A percentile compares a stretch with the other conserved stretches of the same genome.
Conservation (phyloP, 2,329 filamentous ascomycete genomes). For the Paecilomyces niveus region DNA sequence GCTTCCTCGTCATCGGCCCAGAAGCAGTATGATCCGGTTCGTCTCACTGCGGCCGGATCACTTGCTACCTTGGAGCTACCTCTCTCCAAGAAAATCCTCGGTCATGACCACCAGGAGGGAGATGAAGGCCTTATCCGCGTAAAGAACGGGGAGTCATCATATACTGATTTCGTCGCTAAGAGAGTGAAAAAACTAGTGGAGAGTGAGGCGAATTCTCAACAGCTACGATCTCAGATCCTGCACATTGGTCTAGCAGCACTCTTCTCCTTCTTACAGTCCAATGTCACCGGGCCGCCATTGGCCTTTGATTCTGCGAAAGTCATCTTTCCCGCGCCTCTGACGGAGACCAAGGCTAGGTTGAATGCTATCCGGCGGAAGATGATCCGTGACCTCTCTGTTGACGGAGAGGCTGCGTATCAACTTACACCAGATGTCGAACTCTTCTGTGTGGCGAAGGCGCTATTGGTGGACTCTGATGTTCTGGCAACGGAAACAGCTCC, state of each 20-base stretch:
- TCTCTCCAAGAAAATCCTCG: constrained; percentile 32
- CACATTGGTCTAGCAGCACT: constrained; percentile 62
- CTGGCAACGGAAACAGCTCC: constrained; percentile 33
- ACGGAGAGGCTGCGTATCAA: constrained; percentile 80
- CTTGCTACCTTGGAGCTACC: constrained; percentile 26
- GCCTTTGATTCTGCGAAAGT: constrained; percentile 46
- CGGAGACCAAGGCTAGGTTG: constrained; percentile 33
- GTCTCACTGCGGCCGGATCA: constrained; percentile 25
- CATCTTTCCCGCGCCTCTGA: constrained; percentile 40
- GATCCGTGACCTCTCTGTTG: constrained; percentile 63
- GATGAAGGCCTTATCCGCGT: constrained; percentile 22
- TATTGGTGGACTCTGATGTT: constrained; percentile 45
- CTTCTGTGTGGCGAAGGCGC: constrained; percentile 65
- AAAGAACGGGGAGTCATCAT: constrained; percentile 25
- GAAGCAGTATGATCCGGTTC: constrained; percentile 27
- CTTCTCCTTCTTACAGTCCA: constrained; percentile 75
- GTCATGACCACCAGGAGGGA: constrained; percentile 21
- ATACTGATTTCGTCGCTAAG: constrained; percentile 29
- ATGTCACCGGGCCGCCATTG: constrained; percentile 81
- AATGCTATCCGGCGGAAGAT: constrained; percentile 50
- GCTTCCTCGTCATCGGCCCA: constrained; percentile 13
- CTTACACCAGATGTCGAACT: constrained; percentile 79
- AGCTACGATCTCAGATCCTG: constrained; percentile 35
- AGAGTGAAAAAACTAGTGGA: constrained; percentile 21
- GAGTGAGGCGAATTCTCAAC: constrained; percentile 12